phyloP scores from a whole-genome alignment of 805 yeast genomes.

The Candida namnaoensis region DNA sequence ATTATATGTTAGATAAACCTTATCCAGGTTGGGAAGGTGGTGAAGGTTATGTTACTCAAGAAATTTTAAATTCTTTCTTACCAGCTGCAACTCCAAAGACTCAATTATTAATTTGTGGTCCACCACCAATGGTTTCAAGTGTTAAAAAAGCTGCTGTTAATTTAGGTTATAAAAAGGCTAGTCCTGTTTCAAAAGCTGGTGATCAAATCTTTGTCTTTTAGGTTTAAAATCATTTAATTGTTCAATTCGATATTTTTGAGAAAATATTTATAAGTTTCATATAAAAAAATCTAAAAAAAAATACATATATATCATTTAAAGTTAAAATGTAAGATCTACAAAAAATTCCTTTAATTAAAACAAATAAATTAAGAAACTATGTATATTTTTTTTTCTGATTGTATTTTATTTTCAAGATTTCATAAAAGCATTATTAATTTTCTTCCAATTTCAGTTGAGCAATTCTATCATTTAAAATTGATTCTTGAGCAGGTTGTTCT shows the following conservation, averaged over 20 bases:
- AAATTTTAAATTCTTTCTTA: slow-evolving; percentile 52
- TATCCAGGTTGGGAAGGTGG: slow-evolving; percentile 70
- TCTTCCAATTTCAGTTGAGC: slow-evolving; percentile 33
- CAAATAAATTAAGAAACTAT: too few relatives aligned
- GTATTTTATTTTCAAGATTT: too few relatives aligned
- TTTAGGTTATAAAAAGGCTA: slow-evolving; percentile 77
- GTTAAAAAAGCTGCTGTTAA: slow-evolving; percentile 66
- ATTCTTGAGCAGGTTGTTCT: slow-evolving; percentile 26
- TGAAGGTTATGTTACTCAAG: slow-evolving; percentile 74
- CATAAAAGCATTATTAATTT: too few relatives aligned
- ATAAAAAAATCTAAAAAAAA: too few relatives aligned
- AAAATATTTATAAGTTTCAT: too few relatives aligned
- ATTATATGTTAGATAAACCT: slow-evolving; percentile 66
- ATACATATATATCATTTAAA: too few relatives aligned
- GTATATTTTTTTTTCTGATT: too few relatives aligned
- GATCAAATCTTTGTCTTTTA: slow-evolving; percentile 87
- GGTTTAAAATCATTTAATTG: slow-evolving; percentile 1
- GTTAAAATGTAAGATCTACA: too few relatives aligned
- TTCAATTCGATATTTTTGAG: too few relatives aligned
- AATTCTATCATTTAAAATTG: slow-evolving; percentile 31
- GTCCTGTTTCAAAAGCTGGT: slow-evolving; percentile 81
- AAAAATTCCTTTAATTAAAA: too few relatives aligned
- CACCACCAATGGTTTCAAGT: slow-evolving; percentile 85
- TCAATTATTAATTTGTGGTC: slow-evolving; percentile 84
- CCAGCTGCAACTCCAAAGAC: slow-evolving; percentile 53